A percentile compares a stretch with the other conserved stretches of the same genome.
These are phyloP conservation scores for Leccinum disarticulatum DNA, from an alignment of 768 basidiomycete genomes.

Conservation along the genomic window DNA sequence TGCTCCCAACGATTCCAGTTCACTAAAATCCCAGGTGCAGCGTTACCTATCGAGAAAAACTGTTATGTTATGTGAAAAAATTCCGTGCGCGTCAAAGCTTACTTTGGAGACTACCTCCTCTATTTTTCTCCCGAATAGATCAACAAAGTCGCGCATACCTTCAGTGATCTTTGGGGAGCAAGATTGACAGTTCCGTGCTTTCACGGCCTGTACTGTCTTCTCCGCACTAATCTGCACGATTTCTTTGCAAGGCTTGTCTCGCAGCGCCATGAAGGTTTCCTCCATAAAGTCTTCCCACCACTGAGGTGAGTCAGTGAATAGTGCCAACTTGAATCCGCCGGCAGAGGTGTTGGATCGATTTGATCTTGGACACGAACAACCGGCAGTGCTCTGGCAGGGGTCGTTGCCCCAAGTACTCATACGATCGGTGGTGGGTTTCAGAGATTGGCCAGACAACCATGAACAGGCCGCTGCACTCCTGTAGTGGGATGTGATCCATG, in stretches of 20 bases:
- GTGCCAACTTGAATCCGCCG: neutral
- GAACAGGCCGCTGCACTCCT: neutral
- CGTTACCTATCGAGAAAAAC: slow-evolving; percentile 3
- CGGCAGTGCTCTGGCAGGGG: neutral
- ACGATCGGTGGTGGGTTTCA: no score
- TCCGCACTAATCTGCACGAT: neutral
- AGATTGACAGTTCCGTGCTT: neutral
- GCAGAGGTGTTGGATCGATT: neutral
- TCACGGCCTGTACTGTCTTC: neutral
- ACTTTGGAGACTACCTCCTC: slow-evolving; percentile 13
- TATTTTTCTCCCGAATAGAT: slow-evolving; percentile 12
- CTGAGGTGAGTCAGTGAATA: neutral
- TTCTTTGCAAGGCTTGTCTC: neutral
- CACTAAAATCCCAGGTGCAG: slow-evolving; percentile 7
- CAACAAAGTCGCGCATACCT: slow-evolving; percentile 17
- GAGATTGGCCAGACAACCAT: neutral
- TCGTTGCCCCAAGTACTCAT: no score
- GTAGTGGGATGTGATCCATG: slow-evolving; percentile 14
- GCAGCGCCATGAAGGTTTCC: neutral
- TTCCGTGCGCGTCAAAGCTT: neutral
- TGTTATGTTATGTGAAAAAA: neutral
- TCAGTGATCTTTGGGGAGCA: slow-evolving; percentile 5
- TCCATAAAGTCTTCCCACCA: neutral
- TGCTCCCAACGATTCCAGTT: neutral
- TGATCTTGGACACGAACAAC: neutral